These are phyloP conservation scores for Sedum album DNA, from an alignment of 164 flowering plant genomes.

Conservation along the genomic window DNA sequence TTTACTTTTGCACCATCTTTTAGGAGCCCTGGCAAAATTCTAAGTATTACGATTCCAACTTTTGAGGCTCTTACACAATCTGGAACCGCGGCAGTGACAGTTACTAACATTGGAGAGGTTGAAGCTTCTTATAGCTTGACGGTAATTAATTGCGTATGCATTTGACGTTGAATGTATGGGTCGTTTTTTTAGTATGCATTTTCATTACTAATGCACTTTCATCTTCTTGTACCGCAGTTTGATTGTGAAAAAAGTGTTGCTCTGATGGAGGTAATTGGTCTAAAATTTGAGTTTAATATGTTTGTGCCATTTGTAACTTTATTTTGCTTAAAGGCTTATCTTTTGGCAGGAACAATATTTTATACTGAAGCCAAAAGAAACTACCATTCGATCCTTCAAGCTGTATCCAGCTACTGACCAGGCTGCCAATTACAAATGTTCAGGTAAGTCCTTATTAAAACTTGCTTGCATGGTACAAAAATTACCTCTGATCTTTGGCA, in stretches of 20 bases:
- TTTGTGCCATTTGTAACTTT: too few relatives aligned
- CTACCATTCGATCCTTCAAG: slow-evolving; percentile 50
- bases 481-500: background rate
- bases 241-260: slow-evolving; percentile 58
- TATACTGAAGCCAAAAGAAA: slow-evolving; percentile 73
- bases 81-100: slow-evolving; percentile 66
- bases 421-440: slow-evolving; percentile 67
- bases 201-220: background rate
- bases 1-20: slow-evolving; percentile 10
- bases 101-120: slow-evolving; percentile 70
- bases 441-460: slow-evolving; percentile 31
- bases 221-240: slow-evolving; percentile 40
- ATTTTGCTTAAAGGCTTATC: background rate
- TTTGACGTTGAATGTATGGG: background rate
- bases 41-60: slow-evolving; percentile 65
- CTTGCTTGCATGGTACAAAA: background rate
- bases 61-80: slow-evolving; percentile 92
- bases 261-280: slow-evolving; percentile 55
- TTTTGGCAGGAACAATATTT: slow-evolving; percentile 67
- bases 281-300: background rate
- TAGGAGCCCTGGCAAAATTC: slow-evolving; percentile 94
- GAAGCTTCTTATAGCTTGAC: slow-evolving; percentile 96
- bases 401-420: slow-evolving; percentile 63
- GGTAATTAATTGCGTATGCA: slow-evolving; percentile 23
- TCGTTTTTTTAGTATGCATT: background rate